Percentiles rank a stretch among this genome's conserved stretches.
Conservation (phyloP, 2,329 filamentous ascomycete genomes). For the Sporothrix inflata region DNA sequence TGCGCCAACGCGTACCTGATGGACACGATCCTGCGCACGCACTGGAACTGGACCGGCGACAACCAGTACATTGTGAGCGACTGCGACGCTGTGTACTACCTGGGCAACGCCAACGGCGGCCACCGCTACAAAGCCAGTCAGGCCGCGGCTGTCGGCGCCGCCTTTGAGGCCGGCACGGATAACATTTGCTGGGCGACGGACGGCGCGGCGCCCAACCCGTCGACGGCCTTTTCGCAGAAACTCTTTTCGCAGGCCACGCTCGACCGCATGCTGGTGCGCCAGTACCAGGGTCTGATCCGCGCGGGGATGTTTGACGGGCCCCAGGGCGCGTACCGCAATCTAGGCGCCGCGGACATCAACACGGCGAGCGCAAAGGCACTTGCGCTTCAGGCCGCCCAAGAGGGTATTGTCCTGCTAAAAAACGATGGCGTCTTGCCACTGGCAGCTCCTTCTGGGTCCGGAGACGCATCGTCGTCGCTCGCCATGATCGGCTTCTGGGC, state of each 20-base stretch:
- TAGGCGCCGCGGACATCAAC: constrained; percentile 60
- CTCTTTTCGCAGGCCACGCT: constrained; percentile 47
- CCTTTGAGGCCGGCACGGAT: constrained; percentile 45
- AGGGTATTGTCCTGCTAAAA: constrained; percentile 56
- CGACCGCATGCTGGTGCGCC: constrained; percentile 34
- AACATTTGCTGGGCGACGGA: constrained; percentile 37
- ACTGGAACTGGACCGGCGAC: constrained; percentile 65
- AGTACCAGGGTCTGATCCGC: constrained; percentile 58
- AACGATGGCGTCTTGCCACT: constrained; percentile 57
- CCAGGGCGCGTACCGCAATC: constrained; percentile 51
- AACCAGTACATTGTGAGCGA: constrained; percentile 50
- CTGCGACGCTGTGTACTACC: constrained; percentile 48
- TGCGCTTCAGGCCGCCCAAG: constrained; percentile 57
- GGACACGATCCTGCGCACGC: constrained; percentile 63
- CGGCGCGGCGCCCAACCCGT: constrained; percentile 35
- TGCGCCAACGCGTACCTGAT: constrained; percentile 67
- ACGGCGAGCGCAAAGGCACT: constrained; percentile 57
- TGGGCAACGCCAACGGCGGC: constrained; percentile 35
- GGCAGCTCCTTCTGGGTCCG: constrained; percentile 32
- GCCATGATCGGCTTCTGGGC: constrained; percentile 61
- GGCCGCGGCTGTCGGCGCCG: constrained; percentile 36
- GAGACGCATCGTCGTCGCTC: constrained; percentile 21
- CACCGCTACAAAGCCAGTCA: constrained; percentile 35
- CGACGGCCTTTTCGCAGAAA: neutral
- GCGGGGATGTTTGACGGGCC: constrained; percentile 61